Percentiles rank a stretch among this genome's conserved stretches.
These are phyloP conservation scores for Lentinula detonsa DNA, from an alignment of 768 basidiomycete genomes.

Conservation along the genomic window DNA sequence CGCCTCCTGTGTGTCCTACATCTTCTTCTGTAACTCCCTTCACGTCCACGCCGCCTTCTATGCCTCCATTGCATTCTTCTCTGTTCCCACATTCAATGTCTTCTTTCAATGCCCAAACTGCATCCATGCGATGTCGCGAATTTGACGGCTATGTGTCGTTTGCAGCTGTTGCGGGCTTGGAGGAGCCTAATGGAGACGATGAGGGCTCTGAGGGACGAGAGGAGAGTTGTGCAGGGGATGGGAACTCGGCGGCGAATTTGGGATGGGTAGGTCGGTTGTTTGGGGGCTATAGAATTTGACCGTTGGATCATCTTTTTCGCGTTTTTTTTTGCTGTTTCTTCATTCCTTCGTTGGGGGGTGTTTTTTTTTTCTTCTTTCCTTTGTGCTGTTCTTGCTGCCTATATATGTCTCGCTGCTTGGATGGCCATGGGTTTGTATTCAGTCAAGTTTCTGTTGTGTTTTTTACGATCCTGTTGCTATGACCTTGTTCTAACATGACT, in stretches of 20 bases:
- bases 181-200: background rate
- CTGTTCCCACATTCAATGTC: background rate
- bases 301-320: background rate
- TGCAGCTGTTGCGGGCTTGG: constrained; percentile 1
- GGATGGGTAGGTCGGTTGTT: background rate
- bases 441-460: too few species aligned
- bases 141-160: constrained; percentile 5
- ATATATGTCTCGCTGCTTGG: too few species aligned
- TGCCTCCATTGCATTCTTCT: background rate
- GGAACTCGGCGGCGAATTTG: background rate
- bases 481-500: too few species aligned
- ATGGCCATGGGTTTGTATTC: too few species aligned
- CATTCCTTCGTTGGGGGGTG: too few species aligned
- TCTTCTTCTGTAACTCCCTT: background rate
- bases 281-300: background rate
- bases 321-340: background rate
- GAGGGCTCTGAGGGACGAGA: background rate
- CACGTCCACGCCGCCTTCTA: background rate
- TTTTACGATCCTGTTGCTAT: too few species aligned
- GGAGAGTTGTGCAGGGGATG: background rate
- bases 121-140: constrained; percentile 1
- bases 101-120: background rate
- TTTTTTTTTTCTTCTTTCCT: background rate
- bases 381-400: too few species aligned
- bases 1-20: background rate